A percentile compares a stretch with the other conserved stretches of the same genome.
phyloP scores from a whole-genome alignment of 2,329 filamentous ascomycete species.

The Pseudopithomyces chartarum region DNA sequence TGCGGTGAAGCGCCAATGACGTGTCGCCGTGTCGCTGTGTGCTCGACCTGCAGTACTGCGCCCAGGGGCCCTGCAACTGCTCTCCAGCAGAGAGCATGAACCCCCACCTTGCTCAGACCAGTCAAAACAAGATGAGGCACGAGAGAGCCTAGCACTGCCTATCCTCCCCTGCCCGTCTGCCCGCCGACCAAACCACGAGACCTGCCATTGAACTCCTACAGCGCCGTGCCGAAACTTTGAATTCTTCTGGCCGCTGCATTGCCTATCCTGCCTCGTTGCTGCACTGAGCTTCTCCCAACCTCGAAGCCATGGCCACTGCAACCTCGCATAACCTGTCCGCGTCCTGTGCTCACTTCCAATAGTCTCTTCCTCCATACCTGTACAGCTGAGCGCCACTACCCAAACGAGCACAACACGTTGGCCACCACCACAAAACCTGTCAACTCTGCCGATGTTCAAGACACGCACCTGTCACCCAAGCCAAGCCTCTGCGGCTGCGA shows the following conservation, averaged over 20 bases:
- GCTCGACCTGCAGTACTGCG: conserved; percentile 12
- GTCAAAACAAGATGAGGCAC: conserved; percentile 15
- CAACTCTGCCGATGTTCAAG: not conserved
- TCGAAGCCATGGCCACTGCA: not conserved
- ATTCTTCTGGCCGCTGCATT: not conserved
- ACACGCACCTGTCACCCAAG: not conserved
- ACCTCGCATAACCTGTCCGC: not conserved
- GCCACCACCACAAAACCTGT: not conserved
- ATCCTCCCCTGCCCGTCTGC: conserved; percentile 15
- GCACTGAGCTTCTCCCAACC: not conserved
- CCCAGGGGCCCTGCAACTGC: conserved; percentile 12
- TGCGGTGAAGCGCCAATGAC: conserved; percentile 12
- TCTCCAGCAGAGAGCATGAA: not conserved
- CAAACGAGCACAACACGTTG: not conserved
- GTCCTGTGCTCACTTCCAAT: not conserved
- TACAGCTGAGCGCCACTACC: not conserved
- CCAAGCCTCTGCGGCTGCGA: not conserved
- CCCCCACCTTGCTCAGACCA: conserved; percentile 7
- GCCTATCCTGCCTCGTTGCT: not conserved
- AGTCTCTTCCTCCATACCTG: not conserved
- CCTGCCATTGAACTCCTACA: conserved; percentile 9
- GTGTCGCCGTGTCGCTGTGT: conserved; percentile 21
- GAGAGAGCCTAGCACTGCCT: conserved; percentile 5
- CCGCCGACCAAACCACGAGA: not conserved
- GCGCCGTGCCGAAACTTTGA: not conserved